Base-by-base conservation (phyloP, 768 basidiomycete species). In the Leucocoprinus birnbaumii region DNA sequence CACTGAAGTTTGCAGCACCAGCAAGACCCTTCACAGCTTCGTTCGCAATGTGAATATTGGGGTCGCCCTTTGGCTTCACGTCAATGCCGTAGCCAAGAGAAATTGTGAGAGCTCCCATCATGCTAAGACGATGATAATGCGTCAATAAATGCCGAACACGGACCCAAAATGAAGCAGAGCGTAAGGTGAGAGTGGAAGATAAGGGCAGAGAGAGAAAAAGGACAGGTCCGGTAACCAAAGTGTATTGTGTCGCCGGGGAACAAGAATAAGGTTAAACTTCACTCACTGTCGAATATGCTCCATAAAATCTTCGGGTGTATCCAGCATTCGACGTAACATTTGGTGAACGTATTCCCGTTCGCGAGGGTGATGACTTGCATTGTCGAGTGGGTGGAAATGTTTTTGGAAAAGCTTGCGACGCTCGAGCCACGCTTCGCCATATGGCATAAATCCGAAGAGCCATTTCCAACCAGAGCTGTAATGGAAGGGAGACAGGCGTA, bases 231-330 rank as follows among this genome's bases (percentile, higher is more conserved):
- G 31, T 11, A 31, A 31, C 31, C 5, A 31, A 5, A 31, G 11
- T 5, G 11, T 31, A 11, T 31, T 31, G 6, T 31, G 31, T 31
- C 31, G 11, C 31, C 11, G 11, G 31, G 31, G 45, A 9, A n/a
- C 11, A 25, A 10, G 27, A 25, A 26, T 3, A n/a, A n/a, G 4
- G 16, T 26, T 26, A n/a, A 14, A 31, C 3, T 31, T 26, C 21
- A 56, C 71, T 65, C 62, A 78, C 73, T 77, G 73, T 31, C 77
- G 69, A 22, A 82, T 68, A 55, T 82, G 77, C 43, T 74, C 70
- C 6, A 72, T 70, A 25, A 79, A 68, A 18, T 77, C 62, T 13
- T 76, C 66, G 1, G 72, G 77, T 6, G 70, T 63, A 13, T 72
- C 60, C 7, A 79, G 58, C 2, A 82, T 62, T 13, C 68, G 69